Evolutionary conservation across 495 filamentous ascomycete genomes (phyloP), one percentile per base, ranked within the genome.

Genomic region (Hyphodiscus hymeniophilus): DNA sequence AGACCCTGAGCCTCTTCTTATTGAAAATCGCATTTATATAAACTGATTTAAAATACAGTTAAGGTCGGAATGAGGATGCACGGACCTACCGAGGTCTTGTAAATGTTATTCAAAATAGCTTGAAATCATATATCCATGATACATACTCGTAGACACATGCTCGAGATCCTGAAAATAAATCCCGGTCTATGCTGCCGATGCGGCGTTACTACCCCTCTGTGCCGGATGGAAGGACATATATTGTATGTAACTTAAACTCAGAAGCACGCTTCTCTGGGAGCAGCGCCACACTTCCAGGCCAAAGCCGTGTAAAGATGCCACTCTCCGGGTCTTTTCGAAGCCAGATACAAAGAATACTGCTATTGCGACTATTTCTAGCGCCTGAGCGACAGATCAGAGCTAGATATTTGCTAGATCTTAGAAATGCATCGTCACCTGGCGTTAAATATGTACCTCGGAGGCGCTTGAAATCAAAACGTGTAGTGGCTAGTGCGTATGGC

Each of bases 211-310:
- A n/a, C n/a, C n/a, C n/a, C n/a, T n/a, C n/a, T n/a, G n/a, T n/a
- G n/a, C n/a, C 36, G 36, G 36, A 39, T 39, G 36, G 36, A 16
- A 39, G 36, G 36, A 39, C 36, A 39, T 39, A 39, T 39, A 20
- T 39, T 3, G 36, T 39, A 18, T 39, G 16, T 39, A 18, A 18
- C 11, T 16, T 15, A 11, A 39, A 39, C 16, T 39, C 11, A 10
- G 5, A 28, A 4, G 26, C 26, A 10, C 26, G 26, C 26, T 28
- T 28, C 26, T 28, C 26, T 28, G 26, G 26, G 26, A 39, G 36
- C 17, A 39, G 36, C 16, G 21, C 16, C 36, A 39, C 36, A 39
- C 16, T 39, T 39, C 36, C 36, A 16, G 36, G 36, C 36, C 10
- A 39, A 39, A 39, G 36, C 36, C 36, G 11, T 39, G 16, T 39